Evolutionary conservation across 805 yeast genomes (phyloP).

Genomic region (Suhomyces sp.): DNA sequence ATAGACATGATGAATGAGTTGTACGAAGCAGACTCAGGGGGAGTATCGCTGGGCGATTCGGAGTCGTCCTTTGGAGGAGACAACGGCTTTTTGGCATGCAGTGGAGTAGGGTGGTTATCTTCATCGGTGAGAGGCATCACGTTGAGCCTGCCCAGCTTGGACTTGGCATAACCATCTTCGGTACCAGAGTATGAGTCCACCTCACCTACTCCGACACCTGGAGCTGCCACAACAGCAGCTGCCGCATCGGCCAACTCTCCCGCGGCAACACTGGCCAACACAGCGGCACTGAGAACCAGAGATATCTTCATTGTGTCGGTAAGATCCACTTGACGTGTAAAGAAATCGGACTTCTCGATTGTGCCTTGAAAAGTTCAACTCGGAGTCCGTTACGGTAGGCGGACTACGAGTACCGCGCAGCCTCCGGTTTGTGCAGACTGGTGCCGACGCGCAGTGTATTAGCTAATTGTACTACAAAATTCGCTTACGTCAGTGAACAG

Average conservation of each 20-base stretch:
- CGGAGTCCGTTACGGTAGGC: constrained; percentile 3
- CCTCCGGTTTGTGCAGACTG: not conserved
- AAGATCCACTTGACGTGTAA: not conserved
- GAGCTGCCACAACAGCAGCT: not conserved
- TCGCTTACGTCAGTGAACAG: not conserved
- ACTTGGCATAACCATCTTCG: not conserved
- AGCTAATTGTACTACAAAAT: not conserved
- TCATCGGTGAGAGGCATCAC: constrained; percentile 20
- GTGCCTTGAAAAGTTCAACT: not conserved
- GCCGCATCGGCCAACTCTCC: not conserved
- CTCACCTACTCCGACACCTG: not conserved
- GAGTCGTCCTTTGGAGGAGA: constrained; percentile 9
- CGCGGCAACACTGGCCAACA: not conserved
- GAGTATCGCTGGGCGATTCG: constrained; percentile 6
- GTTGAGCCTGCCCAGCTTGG: constrained; percentile 10
- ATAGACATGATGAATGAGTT: constrained; percentile 74
- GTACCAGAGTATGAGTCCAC: not conserved
- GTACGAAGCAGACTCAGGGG: constrained; percentile 14
- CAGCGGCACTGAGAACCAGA: not conserved
- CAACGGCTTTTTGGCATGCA: constrained; percentile 18
- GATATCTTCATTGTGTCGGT: constrained; percentile 1
- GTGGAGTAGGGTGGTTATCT: constrained; percentile 30
- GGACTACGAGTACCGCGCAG: not conserved
- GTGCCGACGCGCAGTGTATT: not conserved
- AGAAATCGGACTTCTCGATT: not conserved